Percentiles rank a stretch among this genome's conserved stretches.
Evolutionary conservation across 768 basidiomycete genomes (phyloP).

Genomic region (Lentinula sp.): DNA sequence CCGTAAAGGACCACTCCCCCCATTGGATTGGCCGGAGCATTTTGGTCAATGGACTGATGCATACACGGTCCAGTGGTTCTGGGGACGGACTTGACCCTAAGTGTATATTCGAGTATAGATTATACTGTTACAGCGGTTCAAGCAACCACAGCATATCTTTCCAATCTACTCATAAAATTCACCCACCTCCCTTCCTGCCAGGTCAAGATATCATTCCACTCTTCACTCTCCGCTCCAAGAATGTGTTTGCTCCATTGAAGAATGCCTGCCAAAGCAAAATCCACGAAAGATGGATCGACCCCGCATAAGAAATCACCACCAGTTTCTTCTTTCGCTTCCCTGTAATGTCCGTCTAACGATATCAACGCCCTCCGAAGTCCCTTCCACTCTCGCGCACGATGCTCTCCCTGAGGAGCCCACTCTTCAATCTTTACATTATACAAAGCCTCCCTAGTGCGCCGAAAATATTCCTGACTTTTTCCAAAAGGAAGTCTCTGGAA

Average conservation of each 20-base stretch:
- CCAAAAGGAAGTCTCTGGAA: constrained; percentile 19
- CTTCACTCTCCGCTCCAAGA: constrained; percentile 18
- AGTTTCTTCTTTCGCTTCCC: constrained; percentile 13
- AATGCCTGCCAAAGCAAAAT: constrained; percentile 21
- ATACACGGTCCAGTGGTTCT: no score
- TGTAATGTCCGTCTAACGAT: constrained; percentile 8
- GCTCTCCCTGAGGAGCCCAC: constrained; percentile 19
- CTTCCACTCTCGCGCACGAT: constrained; percentile 22
- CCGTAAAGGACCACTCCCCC: no score
- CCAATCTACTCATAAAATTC: constrained; percentile 14
- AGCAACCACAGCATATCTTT: constrained; percentile 13
- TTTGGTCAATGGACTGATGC: no score
- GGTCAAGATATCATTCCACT: constrained; percentile 22
- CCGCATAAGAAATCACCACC: constrained; percentile 21
- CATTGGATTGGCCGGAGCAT: no score
- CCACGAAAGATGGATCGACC: constrained; percentile 20
- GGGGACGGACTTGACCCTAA: no score
- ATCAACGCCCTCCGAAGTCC: constrained; percentile 18
- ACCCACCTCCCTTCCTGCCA: constrained; percentile 25
- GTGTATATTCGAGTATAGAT: no score
- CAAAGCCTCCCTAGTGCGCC: constrained; percentile 20
- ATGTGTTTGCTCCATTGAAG: constrained; percentile 18
- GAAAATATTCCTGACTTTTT: constrained; percentile 27
- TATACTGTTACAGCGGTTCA: not conserved
- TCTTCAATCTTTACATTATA: constrained; percentile 28